These are phyloP conservation scores for Sclerospora graminicola DNA, from an alignment of 352 stramenopile genomes.

Conservation along the genomic window DNA sequence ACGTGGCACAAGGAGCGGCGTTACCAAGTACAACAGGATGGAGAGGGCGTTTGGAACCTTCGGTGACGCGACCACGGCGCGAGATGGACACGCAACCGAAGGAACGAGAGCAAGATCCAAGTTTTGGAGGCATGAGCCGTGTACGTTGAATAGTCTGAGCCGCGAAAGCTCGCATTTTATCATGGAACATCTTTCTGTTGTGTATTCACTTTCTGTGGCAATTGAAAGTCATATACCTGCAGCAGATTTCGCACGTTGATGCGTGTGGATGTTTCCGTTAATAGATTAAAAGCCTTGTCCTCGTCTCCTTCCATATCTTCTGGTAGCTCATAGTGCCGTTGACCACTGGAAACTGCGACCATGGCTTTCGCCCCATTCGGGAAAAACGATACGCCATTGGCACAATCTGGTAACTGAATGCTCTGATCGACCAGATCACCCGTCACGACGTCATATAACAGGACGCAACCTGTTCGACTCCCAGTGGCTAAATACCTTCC, in stretches of 20 bases:
- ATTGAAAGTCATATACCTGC: slow-evolving; percentile 33
- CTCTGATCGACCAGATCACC: slow-evolving; percentile 38
- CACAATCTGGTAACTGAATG: slow-evolving; percentile 37
- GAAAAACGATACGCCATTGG: slow-evolving; percentile 75
- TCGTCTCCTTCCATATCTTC: slow-evolving; percentile 44
- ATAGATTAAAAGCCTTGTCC: slow-evolving; percentile 2
- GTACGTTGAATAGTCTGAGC: slow-evolving; percentile 22
- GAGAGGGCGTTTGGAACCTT: slow-evolving; percentile 51
- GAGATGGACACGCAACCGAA: slow-evolving; percentile 3
- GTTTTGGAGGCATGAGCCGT: slow-evolving; percentile 50
- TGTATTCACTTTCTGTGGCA: neutral
- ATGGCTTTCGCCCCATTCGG: slow-evolving; percentile 30
- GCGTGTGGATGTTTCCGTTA: neutral
- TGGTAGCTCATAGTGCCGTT: slow-evolving; percentile 55
- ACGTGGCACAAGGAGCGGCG: neutral
- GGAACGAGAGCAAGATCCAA: slow-evolving; percentile 18
- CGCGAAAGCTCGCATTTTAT: neutral
- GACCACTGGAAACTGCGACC: slow-evolving; percentile 48
- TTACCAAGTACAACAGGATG: slow-evolving; percentile 49
- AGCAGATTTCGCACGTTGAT: slow-evolving; percentile 19
- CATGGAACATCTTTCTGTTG: neutral
- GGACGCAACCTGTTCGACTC: slow-evolving; percentile 31
- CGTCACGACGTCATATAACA: slow-evolving; percentile 52
- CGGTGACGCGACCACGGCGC: slow-evolving; percentile 7
- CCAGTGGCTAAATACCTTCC: slow-evolving; percentile 56